Base-by-base conservation (phyloP, 192 early-diverging fungal species). In the Podila verticillata region DNA sequence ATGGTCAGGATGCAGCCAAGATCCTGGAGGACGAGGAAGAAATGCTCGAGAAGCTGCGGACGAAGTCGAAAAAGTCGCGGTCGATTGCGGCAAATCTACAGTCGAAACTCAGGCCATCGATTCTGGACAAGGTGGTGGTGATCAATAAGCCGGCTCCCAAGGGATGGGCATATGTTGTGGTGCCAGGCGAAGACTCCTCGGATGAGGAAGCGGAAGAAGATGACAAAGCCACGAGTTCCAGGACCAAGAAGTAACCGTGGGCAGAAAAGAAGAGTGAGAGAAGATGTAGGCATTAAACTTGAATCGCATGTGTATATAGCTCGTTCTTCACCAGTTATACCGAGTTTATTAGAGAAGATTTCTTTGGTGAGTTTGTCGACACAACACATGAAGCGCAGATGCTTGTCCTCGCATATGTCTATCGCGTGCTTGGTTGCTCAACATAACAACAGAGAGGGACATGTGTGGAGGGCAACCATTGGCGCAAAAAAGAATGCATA, bases 91-190 rank as follows among this genome's bases (percentile, higher is more conserved):
- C 70, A 4, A 82, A 44, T 35, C 47, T 73, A 7, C 67, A 82
- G 30, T 73, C 72, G 4, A 66, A 68, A 28, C 59, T 82, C 7
- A 73, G 70, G 60, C 66, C 69, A 7, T 79, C 70, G 61, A 79
- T 73, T 54, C 61, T 70, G n/a, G 70, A 68, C 48, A 82, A 73
- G 30, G 66, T 26, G 7, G 65, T 68, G 63, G 70, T 73, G 35
- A 78, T 74, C 48, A 81, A 82, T 49, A 84, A 78, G 32, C 69
- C 66, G 8, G 70, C 80, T 12, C 81, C 84, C 9, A 86, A 84
- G 58, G 85, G 85, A 34, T 86, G 85, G 85, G 83, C 81, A 1
- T 86, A 84, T 57, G 66, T 86, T 15, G 75, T 79, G 0, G 69
- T 80, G 2, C 70, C 72, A 9, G 77, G 77, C n/a, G 84, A 86